phyloP scores from a whole-genome alignment of 2,329 filamentous ascomycete species.

The Botrytis aclada region DNA sequence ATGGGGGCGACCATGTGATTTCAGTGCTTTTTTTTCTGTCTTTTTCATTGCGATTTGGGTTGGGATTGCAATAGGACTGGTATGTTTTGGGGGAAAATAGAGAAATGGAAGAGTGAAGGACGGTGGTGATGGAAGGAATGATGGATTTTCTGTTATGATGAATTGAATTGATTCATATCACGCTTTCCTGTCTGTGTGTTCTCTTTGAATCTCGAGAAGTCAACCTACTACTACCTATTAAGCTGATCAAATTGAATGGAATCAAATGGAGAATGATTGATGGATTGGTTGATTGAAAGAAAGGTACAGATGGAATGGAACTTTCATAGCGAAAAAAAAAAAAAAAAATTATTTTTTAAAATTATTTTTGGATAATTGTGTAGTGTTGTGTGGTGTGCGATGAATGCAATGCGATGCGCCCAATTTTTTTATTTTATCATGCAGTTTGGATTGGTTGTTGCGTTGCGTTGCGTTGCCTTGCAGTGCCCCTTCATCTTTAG shows the following conservation, averaged over 20 bases:
- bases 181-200: neutral
- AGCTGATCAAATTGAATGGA: neutral
- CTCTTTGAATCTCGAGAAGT: neutral
- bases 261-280: neutral
- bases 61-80: conserved; percentile 1
- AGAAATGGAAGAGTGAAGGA: neutral
- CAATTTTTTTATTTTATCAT: no score
- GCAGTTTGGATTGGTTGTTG: no score
- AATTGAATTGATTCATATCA: conserved; percentile 10
- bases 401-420: neutral
- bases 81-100: neutral
- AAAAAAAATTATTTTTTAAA: no score
- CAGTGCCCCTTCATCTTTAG: conserved; percentile 5
- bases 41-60: conserved; percentile 2
- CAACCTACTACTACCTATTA: neutral
- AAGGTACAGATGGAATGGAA: neutral
- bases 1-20: neutral
- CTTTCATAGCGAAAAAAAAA: neutral
- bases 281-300: no score
- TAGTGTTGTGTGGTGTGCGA: neutral
- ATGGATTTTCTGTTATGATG: neutral
- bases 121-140: neutral
- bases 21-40: neutral
- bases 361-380: no score
- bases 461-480: neutral